A percentile compares a stretch with the other conserved stretches of the same genome.
phyloP scores from a whole-genome alignment of 768 basidiomycete species.

The Termitomyces sp. region DNA sequence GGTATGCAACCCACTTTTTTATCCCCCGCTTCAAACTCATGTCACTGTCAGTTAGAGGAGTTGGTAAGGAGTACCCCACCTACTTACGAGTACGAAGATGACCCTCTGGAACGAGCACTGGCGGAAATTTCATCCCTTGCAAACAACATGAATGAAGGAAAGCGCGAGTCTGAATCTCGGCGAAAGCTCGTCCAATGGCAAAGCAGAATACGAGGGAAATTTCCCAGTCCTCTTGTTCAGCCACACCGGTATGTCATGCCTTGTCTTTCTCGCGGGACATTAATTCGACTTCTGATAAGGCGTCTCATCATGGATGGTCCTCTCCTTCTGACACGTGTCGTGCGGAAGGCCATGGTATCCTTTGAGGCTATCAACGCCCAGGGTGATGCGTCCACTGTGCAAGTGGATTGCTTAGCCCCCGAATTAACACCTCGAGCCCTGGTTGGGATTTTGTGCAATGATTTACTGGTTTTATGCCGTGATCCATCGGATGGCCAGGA shows the following conservation, averaged over 20 bases:
- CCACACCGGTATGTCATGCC: conserved; percentile 74
- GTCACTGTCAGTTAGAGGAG: conserved; percentile 67
- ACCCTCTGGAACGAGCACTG: conserved; percentile 82
- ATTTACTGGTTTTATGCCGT: conserved; percentile 87
- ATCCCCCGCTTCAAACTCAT: conserved; percentile 1
- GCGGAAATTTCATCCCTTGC: conserved; percentile 86
- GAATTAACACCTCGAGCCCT: conserved; percentile 79
- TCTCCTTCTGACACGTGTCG: conserved; percentile 82
- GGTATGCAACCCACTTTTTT: conserved; percentile 42
- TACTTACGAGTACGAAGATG: conserved; percentile 66
- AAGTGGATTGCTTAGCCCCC: conserved; percentile 88
- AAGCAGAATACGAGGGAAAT: conserved; percentile 81
- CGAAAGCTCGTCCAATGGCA: conserved; percentile 91
- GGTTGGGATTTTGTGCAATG: conserved; percentile 86
- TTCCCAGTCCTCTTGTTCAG: conserved; percentile 96
- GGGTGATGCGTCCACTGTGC: conserved; percentile 75
- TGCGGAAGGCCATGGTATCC: conserved; percentile 76
- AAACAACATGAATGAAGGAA: conserved; percentile 97
- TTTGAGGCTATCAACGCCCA: conserved; percentile 79
- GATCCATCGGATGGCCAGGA: conserved; percentile 83
- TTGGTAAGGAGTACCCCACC: conserved; percentile 84
- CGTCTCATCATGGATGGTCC: conserved; percentile 92
- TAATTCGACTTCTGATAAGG: conserved; percentile 33
- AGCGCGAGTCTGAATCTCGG: conserved; percentile 91
- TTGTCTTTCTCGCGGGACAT: conserved; percentile 1